Evolutionary conservation across 176 grass and related monocot genomes (phyloP), one percentile per base, ranked within the genome.

Genomic region (Oryza rufipogon): DNA sequence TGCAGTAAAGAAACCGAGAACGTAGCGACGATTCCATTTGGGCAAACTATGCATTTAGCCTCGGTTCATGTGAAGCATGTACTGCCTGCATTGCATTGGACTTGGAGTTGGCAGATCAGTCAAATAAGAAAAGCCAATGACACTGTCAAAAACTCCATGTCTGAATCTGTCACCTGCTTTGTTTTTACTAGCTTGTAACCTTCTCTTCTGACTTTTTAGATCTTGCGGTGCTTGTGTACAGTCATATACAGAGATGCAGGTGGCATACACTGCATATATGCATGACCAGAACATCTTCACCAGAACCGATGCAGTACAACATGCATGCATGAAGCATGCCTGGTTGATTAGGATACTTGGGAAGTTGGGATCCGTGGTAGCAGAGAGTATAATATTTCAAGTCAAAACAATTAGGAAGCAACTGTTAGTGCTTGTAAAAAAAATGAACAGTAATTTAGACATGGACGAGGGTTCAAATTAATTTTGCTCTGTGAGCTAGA

Each of bases 171-270:
- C 88, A 42, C 25, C 47, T 66, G 74, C 12, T 73, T 90, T 90
- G 68, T 86, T 87, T 90, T 87, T 90, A 87, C 80, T 26, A n/a
- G 16, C 69, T 61, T 83, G 84, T 83, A 90, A 83, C 61, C 84
- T 83, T 79, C 84, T 83, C 28, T 81, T 87, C 85, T 88, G 81
- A 88, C 86, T 58, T 58, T 77, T 87, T 11, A 51, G 72, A 86
- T 77, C 54, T 7, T 14, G 82, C 39, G 9, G 64, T 65, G n/a
- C 71, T 28, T 58, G 11, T 56, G 8, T 41, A 41, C 39, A 41
- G 39, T 28, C 8, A 58, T 46, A 16, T n/a, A 45, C 66, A 30
- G 66, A 32, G 42, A 66, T 38, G 56, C 54, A 20, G 54, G 9
- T 19, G 23, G 28, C 14, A 7, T 17, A 34, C 22, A 46, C 48